Evolutionary conservation across 345 rosid genomes (phyloP), one percentile per base, ranked within the genome.

Genomic region (Adansonia digitata): DNA sequence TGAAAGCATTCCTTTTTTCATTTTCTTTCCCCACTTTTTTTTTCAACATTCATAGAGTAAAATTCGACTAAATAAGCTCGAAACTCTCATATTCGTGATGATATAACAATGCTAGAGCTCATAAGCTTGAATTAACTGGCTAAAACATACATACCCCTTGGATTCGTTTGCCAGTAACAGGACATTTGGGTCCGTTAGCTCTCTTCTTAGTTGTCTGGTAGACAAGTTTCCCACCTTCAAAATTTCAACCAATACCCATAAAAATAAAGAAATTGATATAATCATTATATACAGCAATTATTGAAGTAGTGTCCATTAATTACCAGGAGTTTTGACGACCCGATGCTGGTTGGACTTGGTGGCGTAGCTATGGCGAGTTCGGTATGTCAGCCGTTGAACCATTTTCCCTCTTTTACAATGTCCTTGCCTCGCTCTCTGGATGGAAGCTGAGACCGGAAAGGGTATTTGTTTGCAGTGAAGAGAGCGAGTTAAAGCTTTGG

Each of bases 311-410:
- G 14, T 66, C 34, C 6, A 66, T 5, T n/a, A n/a, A n/a, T 43
- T 81, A 91, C 94, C 97, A 2, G 97, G 98, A 39, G 94, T 93
- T 83, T 90, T 94, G 85, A 91, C 92, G 78, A 90, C 81, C 64
- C 95, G 82, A 75, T 93, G 97, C 91, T 91, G 97, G 84, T 93
- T 94, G 3, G 98, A 94, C 72, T 88, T 92, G 69, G 98, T 94
- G 81, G 97, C 97, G 63, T 94, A 94, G 84, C 97, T 90, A 81
- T 94, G 98, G 57, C 98, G 88, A 52, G 81, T 84, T 52, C 98
- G 85, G 79, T 92, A 92, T 0, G 91, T 90, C 2, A 94, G 92
- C 65, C 98, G 90, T 88, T 94, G 98, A 77, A 92, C 97, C 96
- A 92, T 94, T 81, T 81, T n/a, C 39, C 70, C n/a, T 26, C 18